Evolutionary conservation across 306 rosid species (phyloP).

Genomic region (Castanea crenata): DNA sequence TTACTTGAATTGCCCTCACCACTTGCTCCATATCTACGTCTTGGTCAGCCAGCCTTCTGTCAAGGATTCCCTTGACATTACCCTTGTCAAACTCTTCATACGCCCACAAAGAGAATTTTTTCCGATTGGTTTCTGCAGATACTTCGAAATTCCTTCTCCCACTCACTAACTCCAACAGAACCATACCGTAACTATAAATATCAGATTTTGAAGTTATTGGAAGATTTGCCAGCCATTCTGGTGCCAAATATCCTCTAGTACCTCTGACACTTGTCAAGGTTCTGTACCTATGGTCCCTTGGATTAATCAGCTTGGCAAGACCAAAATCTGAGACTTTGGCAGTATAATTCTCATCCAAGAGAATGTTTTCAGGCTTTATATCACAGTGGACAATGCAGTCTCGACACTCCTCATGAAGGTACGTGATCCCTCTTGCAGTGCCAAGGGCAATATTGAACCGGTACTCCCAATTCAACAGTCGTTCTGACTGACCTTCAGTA

Average conservation of each 20-base stretch:
- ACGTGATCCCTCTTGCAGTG: slow-evolving; percentile 79
- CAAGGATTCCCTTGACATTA: slow-evolving; percentile 32
- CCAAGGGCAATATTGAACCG: slow-evolving; percentile 66
- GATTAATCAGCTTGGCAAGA: slow-evolving; percentile 67
- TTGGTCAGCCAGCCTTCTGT: slow-evolving; percentile 36
- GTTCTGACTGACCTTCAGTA: slow-evolving; percentile 43
- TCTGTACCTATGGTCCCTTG: slow-evolving; percentile 58
- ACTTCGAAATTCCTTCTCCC: slow-evolving; percentile 78
- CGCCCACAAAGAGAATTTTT: slow-evolving; percentile 44
- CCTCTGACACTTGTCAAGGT: slow-evolving; percentile 50
- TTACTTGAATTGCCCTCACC: slow-evolving; percentile 38
- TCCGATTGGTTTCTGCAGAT: slow-evolving; percentile 39
- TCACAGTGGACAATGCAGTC: slow-evolving; percentile 88
- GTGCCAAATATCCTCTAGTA: slow-evolving; percentile 51
- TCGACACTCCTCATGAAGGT: slow-evolving; percentile 84
- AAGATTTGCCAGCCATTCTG: slow-evolving; percentile 58
- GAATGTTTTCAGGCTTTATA: slow-evolving; percentile 83
- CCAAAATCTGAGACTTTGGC: slow-evolving; percentile 87
- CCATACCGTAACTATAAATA: slow-evolving; percentile 73
- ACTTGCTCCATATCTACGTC: slow-evolving; percentile 45
- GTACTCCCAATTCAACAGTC: slow-evolving; percentile 57
- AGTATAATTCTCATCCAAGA: slow-evolving; percentile 56
- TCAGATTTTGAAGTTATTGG: slow-evolving; percentile 55
- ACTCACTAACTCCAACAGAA: slow-evolving; percentile 71
- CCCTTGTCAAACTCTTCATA: slow-evolving; percentile 47